A percentile compares a stretch with the other conserved stretches of the same genome.
phyloP scores from a whole-genome alignment of 1,284 basidiomycete genomes.

The Heliocybe sulcata region DNA sequence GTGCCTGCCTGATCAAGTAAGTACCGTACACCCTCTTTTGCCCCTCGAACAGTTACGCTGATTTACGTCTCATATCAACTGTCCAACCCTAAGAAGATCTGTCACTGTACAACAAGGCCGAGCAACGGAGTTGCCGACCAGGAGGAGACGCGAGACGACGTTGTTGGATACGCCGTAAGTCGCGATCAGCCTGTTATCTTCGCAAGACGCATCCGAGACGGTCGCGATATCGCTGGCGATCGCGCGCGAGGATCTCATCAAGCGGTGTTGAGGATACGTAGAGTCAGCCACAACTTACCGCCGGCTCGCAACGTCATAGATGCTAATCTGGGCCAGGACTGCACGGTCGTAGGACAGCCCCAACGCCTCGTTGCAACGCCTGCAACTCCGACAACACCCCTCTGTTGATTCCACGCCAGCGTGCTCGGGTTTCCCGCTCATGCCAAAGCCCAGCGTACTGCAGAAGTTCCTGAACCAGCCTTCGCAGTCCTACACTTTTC shows the following conservation, averaged over 20 bases:
- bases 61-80: too few species aligned
- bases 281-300: not conserved
- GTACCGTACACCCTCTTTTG: too few species aligned
- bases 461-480: slow-evolving; percentile 50
- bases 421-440: slow-evolving; percentile 11
- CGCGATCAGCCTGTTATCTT: not conserved
- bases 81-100: too few species aligned
- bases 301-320: not conserved
- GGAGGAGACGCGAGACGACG: too few species aligned
- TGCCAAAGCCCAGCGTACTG: slow-evolving; percentile 51
- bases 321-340: not conserved
- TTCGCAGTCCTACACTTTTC: slow-evolving; percentile 46
- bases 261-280: not conserved
- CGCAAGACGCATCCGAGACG: not conserved
- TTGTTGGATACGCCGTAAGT: too few species aligned
- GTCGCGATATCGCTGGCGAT: not conserved
- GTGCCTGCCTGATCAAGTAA: too few species aligned
- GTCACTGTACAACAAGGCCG: too few species aligned
- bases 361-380: not conserved
- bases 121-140: too few species aligned
- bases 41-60: too few species aligned
- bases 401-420: not conserved
- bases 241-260: not conserved
- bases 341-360: not conserved
- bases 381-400: not conserved